Evolutionary conservation across 1,284 basidiomycete genomes (phyloP).

Genomic region (Mycosarcoma mackinlayi): DNA sequence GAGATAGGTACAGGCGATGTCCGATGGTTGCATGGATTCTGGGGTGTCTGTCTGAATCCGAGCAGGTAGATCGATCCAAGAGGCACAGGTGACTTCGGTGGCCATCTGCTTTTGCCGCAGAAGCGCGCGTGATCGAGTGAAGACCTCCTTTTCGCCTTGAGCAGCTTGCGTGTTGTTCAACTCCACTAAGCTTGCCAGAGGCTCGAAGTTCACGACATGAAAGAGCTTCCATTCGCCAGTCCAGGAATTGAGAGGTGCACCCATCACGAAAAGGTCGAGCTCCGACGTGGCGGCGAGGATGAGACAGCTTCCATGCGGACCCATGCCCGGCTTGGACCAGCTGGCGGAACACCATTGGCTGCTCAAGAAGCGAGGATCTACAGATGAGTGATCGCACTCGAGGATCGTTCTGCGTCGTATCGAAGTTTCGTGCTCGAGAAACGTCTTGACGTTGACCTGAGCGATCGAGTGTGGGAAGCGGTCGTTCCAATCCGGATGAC

Average conservation of each 20-base stretch:
- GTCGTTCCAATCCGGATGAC: conserved; percentile 33
- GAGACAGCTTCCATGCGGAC: conserved; percentile 36
- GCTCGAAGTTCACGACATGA: conserved; percentile 10
- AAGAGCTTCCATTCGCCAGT: conserved; percentile 38
- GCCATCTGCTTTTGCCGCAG: conserved; percentile 31
- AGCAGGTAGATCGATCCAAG: conserved; percentile 8
- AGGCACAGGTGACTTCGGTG: conserved; percentile 24
- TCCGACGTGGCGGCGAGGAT: conserved; percentile 42
- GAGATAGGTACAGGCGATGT: conserved; percentile 9
- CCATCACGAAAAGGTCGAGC: conserved; percentile 40
- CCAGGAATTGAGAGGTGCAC: conserved; percentile 38
- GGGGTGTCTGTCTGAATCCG: neutral
- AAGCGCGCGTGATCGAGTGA: conserved; percentile 20
- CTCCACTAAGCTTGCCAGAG: conserved; percentile 1
- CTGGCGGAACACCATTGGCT: conserved; percentile 31
- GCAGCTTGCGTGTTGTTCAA: neutral
- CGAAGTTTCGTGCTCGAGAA: conserved; percentile 22
- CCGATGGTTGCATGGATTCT: neutral
- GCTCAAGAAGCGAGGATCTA: conserved; percentile 26
- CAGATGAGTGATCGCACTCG: conserved; percentile 34
- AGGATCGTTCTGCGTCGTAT: conserved; percentile 23
- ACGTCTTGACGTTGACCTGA: conserved; percentile 40
- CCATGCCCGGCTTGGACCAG: conserved; percentile 46
- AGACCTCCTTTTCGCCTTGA: conserved; percentile 9
- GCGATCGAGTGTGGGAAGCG: conserved; percentile 38